phyloP scores from a whole-genome alignment of 768 basidiomycete genomes.

The Lactifluus hygrophoroides region DNA sequence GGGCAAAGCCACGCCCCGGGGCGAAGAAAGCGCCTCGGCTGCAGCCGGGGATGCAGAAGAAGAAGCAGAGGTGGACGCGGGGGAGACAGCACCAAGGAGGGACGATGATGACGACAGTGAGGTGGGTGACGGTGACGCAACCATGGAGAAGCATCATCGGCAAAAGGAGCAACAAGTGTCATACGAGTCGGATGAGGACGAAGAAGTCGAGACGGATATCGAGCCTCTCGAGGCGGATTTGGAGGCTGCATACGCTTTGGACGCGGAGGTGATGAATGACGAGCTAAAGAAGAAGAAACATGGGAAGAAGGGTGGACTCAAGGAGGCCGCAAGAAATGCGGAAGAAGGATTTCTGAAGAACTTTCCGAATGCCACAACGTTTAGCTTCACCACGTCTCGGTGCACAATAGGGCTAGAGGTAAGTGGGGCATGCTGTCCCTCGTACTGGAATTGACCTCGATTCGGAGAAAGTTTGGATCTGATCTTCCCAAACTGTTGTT shows the following conservation, averaged over 20 bases:
- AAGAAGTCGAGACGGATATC: constrained; percentile 42
- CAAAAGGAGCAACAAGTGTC: constrained; percentile 67
- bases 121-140: constrained; percentile 74
- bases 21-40: constrained; percentile 37
- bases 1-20: constrained; percentile 48
- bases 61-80: constrained; percentile 33
- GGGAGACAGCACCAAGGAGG: constrained; percentile 30
- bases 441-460: neutral
- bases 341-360: constrained; percentile 46
- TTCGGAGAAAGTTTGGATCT: constrained; percentile 61
- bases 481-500: constrained; percentile 89
- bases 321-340: constrained; percentile 36
- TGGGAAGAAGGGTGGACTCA: constrained; percentile 26
- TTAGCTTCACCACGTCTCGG: constrained; percentile 54
- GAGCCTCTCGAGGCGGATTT: constrained; percentile 49
- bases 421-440: constrained; percentile 22
- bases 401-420: constrained; percentile 85
- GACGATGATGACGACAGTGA: constrained; percentile 66
- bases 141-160: constrained; percentile 62
- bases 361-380: constrained; percentile 60
- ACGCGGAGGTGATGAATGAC: constrained; percentile 29
- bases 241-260: constrained; percentile 53
- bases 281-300: constrained; percentile 29
- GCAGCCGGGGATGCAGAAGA: constrained; percentile 48
- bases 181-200: constrained; percentile 66